Evolutionary conservation across 345 rosid genomes (phyloP), one percentile per base, ranked within the genome.

Genomic region (Aquilaria malaccensis): DNA sequence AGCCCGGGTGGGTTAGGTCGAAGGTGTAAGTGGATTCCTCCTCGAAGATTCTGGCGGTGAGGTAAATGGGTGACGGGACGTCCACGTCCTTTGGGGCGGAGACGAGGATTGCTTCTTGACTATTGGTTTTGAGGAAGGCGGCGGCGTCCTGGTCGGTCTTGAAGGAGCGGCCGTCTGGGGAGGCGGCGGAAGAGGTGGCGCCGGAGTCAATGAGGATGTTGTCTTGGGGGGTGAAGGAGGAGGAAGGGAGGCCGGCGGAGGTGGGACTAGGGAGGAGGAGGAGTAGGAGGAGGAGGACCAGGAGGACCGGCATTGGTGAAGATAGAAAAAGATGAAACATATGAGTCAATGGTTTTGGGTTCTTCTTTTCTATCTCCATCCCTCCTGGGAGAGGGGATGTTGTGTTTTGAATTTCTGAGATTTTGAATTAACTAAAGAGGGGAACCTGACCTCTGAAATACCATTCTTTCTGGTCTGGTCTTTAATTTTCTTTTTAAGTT

Each of bases 191-290:
- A 29, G 77, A 63, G 50, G 65, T 76, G 43, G 88, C 62, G 2
- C 96, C 96, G 37, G 90, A 85, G 50, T 74, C 83, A 45, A 88
- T 71, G 52, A 88, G 89, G 58, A 82, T 52, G 55, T 76, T 68
- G 65, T 88, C 96, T 29, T 63, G 67, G 2, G 90, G 86, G n/a
- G 66, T 52, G 61, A 79, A 88, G 10, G 59, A 56, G 9, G 67
- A 32, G 9, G 64, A 30, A 37, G 43, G 43, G 7, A 22, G 22
- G 22, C 5, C 43, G 3, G 43, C 43, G 6, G 67, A 52, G 12
- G 54, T 50, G 43, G 43, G 3, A 7, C 5, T 37, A 7, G 43
- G 7, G 43, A 37, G 43, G 43, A 37, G 43, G 43, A 37, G 43
- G 7, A 37, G 43, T 3, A 37, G 43, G 45, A 30, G 66, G 64